Base-by-base conservation (phyloP, 768 basidiomycete genomes). In the Lactarius sanguifluus region DNA sequence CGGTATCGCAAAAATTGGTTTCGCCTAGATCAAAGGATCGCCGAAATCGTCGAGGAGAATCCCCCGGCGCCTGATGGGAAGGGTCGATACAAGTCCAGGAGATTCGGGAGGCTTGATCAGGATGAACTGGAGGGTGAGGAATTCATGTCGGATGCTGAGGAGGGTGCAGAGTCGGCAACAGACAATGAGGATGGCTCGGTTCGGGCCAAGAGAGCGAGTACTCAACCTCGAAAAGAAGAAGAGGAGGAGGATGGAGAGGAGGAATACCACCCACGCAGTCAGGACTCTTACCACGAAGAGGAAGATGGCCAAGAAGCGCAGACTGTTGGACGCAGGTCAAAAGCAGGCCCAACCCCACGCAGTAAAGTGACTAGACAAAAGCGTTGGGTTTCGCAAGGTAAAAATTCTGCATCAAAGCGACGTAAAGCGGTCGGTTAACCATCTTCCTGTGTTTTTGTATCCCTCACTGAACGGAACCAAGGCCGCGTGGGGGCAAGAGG, bases 1-100 rank as follows among this genome's bases (percentile, higher is more conserved):
- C 69, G 64, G 2, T 73, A 73, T 65, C 71, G 68, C 68, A 71
- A 70, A 57, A 66, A 73, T 32, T 57, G 43, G 28, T 32, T 12
- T 15, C 55, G 59, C n/a, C 23, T 73, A 38, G 69, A 73, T 56
- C 16, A 18, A 23, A 59, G 64, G 28, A 71, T 73, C 41, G 63
- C 61, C 2, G 59, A 66, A 5, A 67, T 66, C n/a, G 69, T 69
- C 8, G 28, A 65, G 23, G 12, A 54, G 34, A 61, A 61, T 13
- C 65, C 69, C 13, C 61, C 69, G 30, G 28, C 64, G 18, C 43
- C 20, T 16, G 41, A 68, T 41, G 69, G 63, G n/a, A 72, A 70
- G 57, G 59, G 69, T 32, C 60, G 50, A 23, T 64, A 70, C 38
- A 40, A 0, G 18, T 32, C 5, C 34, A 68, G 62, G 60, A 68